phyloP scores from a whole-genome alignment of 2,329 filamentous ascomycete genomes.

The Verticillium klebahnii region DNA sequence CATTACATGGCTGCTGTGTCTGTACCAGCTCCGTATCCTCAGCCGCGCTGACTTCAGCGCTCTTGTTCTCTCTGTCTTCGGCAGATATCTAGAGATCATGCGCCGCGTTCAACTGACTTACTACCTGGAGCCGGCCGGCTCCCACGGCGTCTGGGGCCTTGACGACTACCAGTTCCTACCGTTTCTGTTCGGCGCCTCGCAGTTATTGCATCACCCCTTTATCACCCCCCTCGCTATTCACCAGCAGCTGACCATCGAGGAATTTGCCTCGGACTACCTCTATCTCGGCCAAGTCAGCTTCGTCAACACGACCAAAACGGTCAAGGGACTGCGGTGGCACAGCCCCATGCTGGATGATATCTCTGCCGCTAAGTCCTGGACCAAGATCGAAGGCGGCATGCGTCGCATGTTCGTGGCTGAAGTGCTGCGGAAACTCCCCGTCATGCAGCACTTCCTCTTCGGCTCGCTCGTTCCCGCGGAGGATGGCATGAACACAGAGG shows the following conservation, averaged over 20 bases:
- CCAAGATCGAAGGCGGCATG: constrained; percentile 93
- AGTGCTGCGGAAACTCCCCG: constrained; percentile 86
- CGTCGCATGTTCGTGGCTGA: constrained; percentile 93
- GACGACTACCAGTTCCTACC: constrained; percentile 98
- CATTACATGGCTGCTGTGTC: constrained; percentile 90
- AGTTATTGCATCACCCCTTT: constrained; percentile 78
- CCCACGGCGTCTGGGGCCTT: constrained; percentile 95
- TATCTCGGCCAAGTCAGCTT: constrained; percentile 92
- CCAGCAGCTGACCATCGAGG: constrained; percentile 80
- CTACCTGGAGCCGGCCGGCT: constrained; percentile 94
- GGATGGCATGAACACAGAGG: constrained; percentile 72
- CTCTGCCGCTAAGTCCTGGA: constrained; percentile 81
- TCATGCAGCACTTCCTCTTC: constrained; percentile 98
- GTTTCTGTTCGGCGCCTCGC: constrained; percentile 89
- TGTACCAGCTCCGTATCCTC: constrained; percentile 73
- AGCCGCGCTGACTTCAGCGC: constrained; percentile 62
- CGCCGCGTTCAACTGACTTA: constrained; percentile 84
- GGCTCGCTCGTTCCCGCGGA: constrained; percentile 77
- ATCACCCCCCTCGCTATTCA: constrained; percentile 80
- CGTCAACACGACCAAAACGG: constrained; percentile 94
- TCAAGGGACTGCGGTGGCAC: constrained; percentile 92
- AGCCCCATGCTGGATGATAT: constrained; percentile 99
- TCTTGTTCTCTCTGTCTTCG: constrained; percentile 74
- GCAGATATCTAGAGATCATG: constrained; percentile 81
- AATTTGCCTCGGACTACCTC: constrained; percentile 76